Evolutionary conservation across 768 basidiomycete species (phyloP), one percentile per base, ranked within the genome.

Genomic region (Sarcomyxa edulis): DNA sequence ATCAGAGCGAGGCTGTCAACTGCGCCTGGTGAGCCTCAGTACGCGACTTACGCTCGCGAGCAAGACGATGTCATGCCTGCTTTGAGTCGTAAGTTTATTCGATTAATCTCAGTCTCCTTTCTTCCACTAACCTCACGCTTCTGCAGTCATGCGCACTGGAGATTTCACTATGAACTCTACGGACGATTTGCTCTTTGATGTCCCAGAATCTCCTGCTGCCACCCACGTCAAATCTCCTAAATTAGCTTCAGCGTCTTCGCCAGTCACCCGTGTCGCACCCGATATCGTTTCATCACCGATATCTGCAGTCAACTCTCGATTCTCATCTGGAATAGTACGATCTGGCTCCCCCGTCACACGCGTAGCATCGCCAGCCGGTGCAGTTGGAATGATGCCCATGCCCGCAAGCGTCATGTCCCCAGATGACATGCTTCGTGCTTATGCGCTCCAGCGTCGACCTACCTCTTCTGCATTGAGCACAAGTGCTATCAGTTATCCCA

Each of bases 371-470:
- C 25, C 48, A 11, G 44, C 40, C 14, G 51, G 43, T 2, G 62
- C 57, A 58, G 41, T 35, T 40, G 46, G 54, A 28, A 66, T 59
- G 55, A 54, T 57, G 28, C 52, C 58, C 20, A 50, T 55, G 29
- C 65, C 62, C 2, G 55, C 60, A 1, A 54, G 34, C 33, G 68
- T 73, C 18, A 72, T 70, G 61, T 64, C 65, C 40, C 85, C 85
- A 3, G 86, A 89, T 52, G 85, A 76, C 18, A 83, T 88, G 79
- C 65, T 88, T 31, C 76, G 81, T 25, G 81, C 81, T 1, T 87
- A 85, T 43, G 84, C 84, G 5, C 72, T 57, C n/a, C 54, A 61
- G 5, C 53, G 51, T 30, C 30, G 29, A 5, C 14, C 39, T n/a
- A 33, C 21, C 4, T 37, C 41, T 4, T 22, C 41, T 10, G 35